Base-by-base conservation (phyloP, 371 early-diverging fungal species). In the Chytridiales sp. region DNA sequence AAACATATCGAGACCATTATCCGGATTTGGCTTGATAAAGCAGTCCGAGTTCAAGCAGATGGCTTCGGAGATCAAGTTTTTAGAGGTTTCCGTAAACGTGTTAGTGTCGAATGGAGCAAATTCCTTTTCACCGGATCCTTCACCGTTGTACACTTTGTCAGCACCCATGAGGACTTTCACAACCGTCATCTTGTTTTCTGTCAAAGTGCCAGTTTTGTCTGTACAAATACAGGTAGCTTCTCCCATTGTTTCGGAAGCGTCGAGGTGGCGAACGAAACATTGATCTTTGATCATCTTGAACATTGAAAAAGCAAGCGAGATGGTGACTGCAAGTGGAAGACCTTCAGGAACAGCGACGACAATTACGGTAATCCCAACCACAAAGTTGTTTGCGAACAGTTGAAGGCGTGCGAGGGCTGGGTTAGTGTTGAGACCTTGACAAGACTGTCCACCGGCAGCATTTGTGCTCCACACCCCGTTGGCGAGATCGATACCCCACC, bases 281-380 rank as follows among this genome's bases (percentile, higher is more conserved):
- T 90, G 92, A 59, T 95, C 94, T 55, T 85, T 82, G 50, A 94
- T 77, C 96, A 95, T 94, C 59, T 75, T 74, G 64, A 92, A 93
- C 41, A 93, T 94, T 32, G 93, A 93, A 68, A 91, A 93, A 26
- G 94, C 94, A 15, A 98, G 83, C 29, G 97, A 87, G 60, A 98
- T 85, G 17, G 97, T 96, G 24, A 97, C 96, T 22, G 96, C 97
- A 84, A 98, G 90, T 1, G 98, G 98, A 21, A 98, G 75, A 59
- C 98, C 98, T 76, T 98, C 98, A n/a, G 97, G 96, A 4, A 97
- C 96, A 47, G 95, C 94, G 32, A 95, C 97, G 15, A 95, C 97
- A 40, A 95, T 87, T 39, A 97, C 89, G 11, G 95, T 95, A 56
- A 82, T 74, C 15, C 74, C 75, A 47, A 78, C 55, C 4, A 78